Conservation (phyloP, 2,329 filamentous ascomycete species). For the Verticillium zaregamsianum region DNA sequence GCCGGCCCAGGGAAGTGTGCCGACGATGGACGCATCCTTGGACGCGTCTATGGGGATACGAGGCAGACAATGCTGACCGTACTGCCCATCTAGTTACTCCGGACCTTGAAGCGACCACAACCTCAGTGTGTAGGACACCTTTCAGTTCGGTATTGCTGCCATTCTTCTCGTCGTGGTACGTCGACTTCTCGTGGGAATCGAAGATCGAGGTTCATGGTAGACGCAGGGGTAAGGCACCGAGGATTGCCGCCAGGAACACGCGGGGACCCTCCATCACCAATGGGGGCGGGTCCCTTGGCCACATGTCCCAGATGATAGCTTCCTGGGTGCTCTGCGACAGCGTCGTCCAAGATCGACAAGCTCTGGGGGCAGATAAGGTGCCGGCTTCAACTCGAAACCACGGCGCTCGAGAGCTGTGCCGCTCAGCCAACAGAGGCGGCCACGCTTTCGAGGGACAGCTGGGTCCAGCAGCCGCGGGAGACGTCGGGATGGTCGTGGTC, state of each 20-base stretch:
- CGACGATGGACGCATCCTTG: background rate
- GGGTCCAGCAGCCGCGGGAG: background rate
- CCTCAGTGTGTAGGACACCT: background rate
- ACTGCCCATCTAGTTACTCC: background rate
- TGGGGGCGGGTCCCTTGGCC: conserved; percentile 2
- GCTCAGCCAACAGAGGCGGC: background rate
- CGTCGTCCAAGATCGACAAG: background rate
- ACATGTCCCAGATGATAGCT: conserved; percentile 3
- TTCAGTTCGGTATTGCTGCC: background rate
- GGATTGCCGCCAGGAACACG: background rate
- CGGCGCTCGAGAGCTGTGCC: background rate
- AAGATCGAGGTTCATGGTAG: background rate
- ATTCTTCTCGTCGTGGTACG: background rate
- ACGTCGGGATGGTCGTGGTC: background rate
- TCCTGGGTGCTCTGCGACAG: background rate
- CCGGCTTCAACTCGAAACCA: background rate
- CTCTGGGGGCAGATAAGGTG: background rate
- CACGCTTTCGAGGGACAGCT: background rate
- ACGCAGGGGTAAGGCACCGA: background rate
- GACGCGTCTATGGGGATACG: too few relatives aligned
- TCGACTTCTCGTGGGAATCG: background rate
- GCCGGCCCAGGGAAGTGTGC: background rate
- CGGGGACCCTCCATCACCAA: conserved; percentile 1
- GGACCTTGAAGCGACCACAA: background rate
- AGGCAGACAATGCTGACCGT: background rate